These are phyloP conservation scores for Heliamphora exappendiculata DNA, from an alignment of 148 eudicot species.

Conservation along the genomic window DNA sequence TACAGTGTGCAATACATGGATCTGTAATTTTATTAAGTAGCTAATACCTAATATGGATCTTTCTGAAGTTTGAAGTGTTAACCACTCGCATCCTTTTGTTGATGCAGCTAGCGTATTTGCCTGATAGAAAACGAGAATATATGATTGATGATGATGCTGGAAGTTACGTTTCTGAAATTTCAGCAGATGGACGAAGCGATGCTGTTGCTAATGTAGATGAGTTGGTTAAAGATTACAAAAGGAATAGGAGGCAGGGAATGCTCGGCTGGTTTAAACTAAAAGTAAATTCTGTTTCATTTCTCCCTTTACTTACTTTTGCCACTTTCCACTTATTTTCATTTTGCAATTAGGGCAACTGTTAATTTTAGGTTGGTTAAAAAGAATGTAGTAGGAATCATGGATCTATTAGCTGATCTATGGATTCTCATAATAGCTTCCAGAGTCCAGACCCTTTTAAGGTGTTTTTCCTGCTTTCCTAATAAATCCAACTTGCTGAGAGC, in stretches of 20 bases:
- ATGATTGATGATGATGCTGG: constrained; percentile 34
- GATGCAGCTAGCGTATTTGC: constrained; percentile 37
- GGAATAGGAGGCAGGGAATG: constrained; percentile 34
- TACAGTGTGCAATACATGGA: not conserved
- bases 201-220: constrained; percentile 27
- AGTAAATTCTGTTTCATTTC: constrained; percentile 15
- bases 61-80: not conserved
- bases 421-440: too few species aligned
- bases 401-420: not conserved
- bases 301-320: not conserved
- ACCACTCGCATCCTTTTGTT: not conserved
- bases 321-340: not conserved
- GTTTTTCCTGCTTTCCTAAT: too few species aligned
- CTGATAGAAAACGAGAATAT: constrained; percentile 34
- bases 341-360: not conserved
- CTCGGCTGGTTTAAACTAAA: constrained; percentile 40
- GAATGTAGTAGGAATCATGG: not conserved
- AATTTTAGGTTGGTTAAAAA: not conserved
- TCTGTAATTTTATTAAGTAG: not conserved
- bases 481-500: too few species aligned
- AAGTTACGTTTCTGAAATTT: constrained; percentile 33
- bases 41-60: not conserved
- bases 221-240: constrained; percentile 32
- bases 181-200: constrained; percentile 22
- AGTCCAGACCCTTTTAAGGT: too few species aligned